Evolutionary conservation across 2,329 filamentous ascomycete species (phyloP), one percentile per base, ranked within the genome.

Genomic region (Fonsecaea pedrosoi): DNA sequence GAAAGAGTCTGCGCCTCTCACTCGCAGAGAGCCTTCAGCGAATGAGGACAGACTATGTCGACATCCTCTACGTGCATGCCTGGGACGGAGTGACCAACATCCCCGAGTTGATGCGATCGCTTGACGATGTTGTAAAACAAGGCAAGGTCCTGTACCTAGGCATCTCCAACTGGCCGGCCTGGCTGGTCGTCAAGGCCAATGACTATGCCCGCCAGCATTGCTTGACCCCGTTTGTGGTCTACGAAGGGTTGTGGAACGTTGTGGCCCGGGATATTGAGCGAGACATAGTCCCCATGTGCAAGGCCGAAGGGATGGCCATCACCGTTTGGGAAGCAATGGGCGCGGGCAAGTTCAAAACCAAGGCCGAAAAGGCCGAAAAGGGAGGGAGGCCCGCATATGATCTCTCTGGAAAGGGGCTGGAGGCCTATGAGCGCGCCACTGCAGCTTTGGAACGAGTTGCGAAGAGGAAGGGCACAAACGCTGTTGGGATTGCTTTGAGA

Each of bases 121-220:
- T 91, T 48, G 89, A 91, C 74, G 78, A 82, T n/a, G 79, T 90
- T 9, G 87, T 90, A 0, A 65, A 75, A 0, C 74, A 82, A 6
- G 87, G 89, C 21, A 90, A 90, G 72, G 87, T 91, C 0, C 78
- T 88, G 15, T 90, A 91, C 69, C 81, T 92, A 0, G 89, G 89
- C 8, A 58, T 65, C 15, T 62, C 58, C 10, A 58, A 69, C 21
- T 57, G 48, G 54, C 66, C 66, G 13, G 66, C 63, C 7, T 69
- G 66, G 66, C 72, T 83, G 1, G 81, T 83, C 1, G 74, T 75
- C 58, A 82, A 81, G 60, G 81, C 80, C 0, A 84, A 84, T 63
- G 72, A 81, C 77, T 77, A 92, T 74, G 91, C 91, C 7, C 85
- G 88, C 48, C 83, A 86, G 69, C 86, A 92, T 69, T 89, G 88